A percentile compares a stretch with the other conserved stretches of the same genome.
These are phyloP conservation scores for Skeletonema menzelii DNA, from an alignment of 108 stramenopile genomes.

Conservation along the genomic window DNA sequence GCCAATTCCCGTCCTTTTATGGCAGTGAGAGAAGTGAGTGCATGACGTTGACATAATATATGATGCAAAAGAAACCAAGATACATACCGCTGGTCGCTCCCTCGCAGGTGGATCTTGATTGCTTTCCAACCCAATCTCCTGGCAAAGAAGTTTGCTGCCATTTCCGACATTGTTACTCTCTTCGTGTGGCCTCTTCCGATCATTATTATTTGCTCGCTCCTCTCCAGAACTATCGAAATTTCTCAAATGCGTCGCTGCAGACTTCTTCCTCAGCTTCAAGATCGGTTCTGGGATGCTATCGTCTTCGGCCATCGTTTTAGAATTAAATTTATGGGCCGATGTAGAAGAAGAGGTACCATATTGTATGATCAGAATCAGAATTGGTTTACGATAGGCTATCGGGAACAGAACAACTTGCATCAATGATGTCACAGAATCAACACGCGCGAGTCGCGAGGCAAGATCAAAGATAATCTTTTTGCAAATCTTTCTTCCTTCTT, in stretches of 20 bases:
- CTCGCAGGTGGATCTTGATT: conserved; percentile 76
- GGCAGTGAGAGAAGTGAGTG: background rate
- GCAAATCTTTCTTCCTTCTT: too few relatives aligned
- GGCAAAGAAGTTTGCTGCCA: background rate
- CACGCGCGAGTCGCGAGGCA: too few relatives aligned
- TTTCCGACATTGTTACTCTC: background rate
- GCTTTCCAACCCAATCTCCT: background rate
- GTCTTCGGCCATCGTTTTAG: background rate
- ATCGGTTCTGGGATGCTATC: conserved; percentile 5
- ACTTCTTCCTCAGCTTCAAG: conserved; percentile 12
- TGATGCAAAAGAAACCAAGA: background rate
- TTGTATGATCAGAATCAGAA: too few relatives aligned
- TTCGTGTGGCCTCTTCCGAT: background rate
- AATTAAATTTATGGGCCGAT: background rate
- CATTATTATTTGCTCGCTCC: background rate
- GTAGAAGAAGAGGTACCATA: too few relatives aligned
- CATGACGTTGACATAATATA: background rate
- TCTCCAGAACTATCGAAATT: conserved; percentile 9
- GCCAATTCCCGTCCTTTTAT: conserved; percentile 42
- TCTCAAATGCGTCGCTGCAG: background rate
- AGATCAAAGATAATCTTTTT: too few relatives aligned
- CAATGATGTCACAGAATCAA: too few relatives aligned
- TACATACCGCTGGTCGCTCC: conserved; percentile 66
- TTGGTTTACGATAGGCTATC: background rate
- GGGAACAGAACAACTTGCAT: too few relatives aligned